Conservation (phyloP, 2,329 filamentous ascomycete genomes). For the Pestalotiopsis sp. region DNA sequence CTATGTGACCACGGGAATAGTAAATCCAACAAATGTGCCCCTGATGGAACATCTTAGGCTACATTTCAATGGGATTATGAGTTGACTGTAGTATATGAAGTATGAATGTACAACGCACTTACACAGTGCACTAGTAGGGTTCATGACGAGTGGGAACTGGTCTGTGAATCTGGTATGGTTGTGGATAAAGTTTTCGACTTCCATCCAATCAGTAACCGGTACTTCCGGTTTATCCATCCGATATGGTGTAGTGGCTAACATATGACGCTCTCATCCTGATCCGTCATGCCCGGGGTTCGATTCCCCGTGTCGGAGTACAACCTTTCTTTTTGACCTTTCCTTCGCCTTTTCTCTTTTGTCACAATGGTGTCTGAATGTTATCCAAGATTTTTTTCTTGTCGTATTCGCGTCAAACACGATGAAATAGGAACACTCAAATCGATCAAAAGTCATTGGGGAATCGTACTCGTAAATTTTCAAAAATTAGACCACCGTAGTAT, state of each 20-base stretch:
- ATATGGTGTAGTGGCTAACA: constrained; percentile 11
- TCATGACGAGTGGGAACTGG: background rate
- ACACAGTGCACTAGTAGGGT: background rate
- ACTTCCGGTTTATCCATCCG: background rate
- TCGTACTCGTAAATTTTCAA: background rate
- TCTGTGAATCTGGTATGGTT: background rate
- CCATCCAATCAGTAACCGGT: background rate
- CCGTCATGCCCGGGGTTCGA: constrained; percentile 32
- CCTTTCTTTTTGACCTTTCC: background rate
- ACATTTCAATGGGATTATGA: too few relatives aligned
- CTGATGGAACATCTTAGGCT: too few relatives aligned
- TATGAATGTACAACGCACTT: background rate
- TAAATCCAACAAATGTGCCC: too few relatives aligned
- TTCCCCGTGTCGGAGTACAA: constrained; percentile 29
- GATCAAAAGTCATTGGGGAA: too few relatives aligned
- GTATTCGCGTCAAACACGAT: too few relatives aligned
- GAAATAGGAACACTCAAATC: too few relatives aligned
- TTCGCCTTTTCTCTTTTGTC: background rate
- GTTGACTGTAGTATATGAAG: background rate
- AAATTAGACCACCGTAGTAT: too few relatives aligned
- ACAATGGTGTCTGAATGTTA: too few relatives aligned
- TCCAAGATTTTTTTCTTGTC: too few relatives aligned
- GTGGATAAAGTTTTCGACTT: background rate
- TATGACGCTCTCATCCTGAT: constrained; percentile 9
- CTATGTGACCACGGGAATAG: too few relatives aligned